A percentile compares a stretch with the other conserved stretches of the same genome.
Conservation (phyloP, 164 flowering plant genomes). For the Magnolia kwangsiensis region DNA sequence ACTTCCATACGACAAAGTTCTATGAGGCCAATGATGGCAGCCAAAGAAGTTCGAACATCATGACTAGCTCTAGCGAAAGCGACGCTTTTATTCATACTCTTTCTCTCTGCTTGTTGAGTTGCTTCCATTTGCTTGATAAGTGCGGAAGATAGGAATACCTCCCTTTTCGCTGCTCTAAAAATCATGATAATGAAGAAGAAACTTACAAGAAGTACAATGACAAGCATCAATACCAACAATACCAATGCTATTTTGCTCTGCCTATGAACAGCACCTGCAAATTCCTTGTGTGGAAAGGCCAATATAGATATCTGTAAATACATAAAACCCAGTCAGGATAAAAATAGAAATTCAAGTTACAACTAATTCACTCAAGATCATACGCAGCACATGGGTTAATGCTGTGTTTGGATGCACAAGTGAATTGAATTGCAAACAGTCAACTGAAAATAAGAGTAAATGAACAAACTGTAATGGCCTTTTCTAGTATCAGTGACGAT, state of each 20-base stretch:
- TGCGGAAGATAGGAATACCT: slow-evolving; percentile 35
- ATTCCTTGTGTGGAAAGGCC: slow-evolving; percentile 29
- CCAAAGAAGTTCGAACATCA: slow-evolving; percentile 67
- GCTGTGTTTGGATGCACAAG: no score
- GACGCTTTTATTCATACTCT: slow-evolving; percentile 64
- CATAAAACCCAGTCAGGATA: not conserved
- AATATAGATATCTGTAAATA: slow-evolving; percentile 39
- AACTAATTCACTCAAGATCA: no score
- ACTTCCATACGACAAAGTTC: slow-evolving; percentile 24
- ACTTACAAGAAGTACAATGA: slow-evolving; percentile 20
- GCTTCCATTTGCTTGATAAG: slow-evolving; percentile 75
- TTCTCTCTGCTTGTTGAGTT: slow-evolving; percentile 80
- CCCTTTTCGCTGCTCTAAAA: slow-evolving; percentile 34
- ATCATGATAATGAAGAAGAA: slow-evolving; percentile 24
- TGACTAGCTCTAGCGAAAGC: slow-evolving; percentile 83
- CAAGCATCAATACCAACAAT: slow-evolving; percentile 27
- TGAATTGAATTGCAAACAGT: no score
- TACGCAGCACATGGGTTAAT: no score
- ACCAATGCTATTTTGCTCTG: slow-evolving; percentile 15
- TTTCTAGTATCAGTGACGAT: no score
- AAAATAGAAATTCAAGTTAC: not conserved
- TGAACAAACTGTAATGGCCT: no score
- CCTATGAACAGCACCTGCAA: slow-evolving; percentile 19
- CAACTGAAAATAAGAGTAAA: no score
- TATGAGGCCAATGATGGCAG: slow-evolving; percentile 54